phyloP scores from a whole-genome alignment of 257 asterid genomes.

The Pogostemon cablin region DNA sequence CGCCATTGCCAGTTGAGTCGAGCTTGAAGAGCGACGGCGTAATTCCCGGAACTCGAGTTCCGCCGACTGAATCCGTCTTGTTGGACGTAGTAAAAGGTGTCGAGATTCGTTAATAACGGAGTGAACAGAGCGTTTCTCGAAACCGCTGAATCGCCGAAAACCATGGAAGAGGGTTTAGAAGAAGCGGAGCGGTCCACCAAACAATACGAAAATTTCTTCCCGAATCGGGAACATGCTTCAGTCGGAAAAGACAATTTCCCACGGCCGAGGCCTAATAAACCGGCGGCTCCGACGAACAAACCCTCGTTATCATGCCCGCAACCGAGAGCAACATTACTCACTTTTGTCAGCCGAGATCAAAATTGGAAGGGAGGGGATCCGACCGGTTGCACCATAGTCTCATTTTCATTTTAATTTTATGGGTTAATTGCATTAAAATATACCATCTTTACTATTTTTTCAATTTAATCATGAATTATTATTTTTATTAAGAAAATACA shows the following conservation, averaged over 20 bases:
- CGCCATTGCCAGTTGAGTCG: conserved; percentile 62
- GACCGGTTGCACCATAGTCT: too few species aligned
- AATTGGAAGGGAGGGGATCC: too few species aligned
- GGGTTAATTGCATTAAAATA: too few species aligned
- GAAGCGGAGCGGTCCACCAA: conserved; percentile 73
- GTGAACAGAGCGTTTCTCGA: conserved; percentile 63
- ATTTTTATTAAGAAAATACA: too few species aligned
- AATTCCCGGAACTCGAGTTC: conserved; percentile 53
- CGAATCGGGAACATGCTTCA: conserved; percentile 63
- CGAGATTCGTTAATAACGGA: conserved; percentile 62
- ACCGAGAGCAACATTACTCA: conserved; percentile 59
- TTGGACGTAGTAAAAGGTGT: conserved; percentile 75
- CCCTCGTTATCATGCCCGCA: conserved; percentile 69
- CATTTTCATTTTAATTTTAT: too few species aligned
- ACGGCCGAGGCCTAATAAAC: conserved; percentile 77
- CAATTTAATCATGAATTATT: too few species aligned
- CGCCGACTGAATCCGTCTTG: conserved; percentile 75
- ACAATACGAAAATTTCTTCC: conserved; percentile 71
- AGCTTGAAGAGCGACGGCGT: conserved; percentile 55
- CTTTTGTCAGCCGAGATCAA: conserved; percentile 33
- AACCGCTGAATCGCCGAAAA: conserved; percentile 69
- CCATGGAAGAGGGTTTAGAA: conserved; percentile 55
- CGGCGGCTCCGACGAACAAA: conserved; percentile 61
- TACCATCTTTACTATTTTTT: too few species aligned
- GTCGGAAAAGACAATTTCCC: conserved; percentile 70